Conservation (phyloP, 139 green algal genomes). For the Volvox africanus region DNA sequence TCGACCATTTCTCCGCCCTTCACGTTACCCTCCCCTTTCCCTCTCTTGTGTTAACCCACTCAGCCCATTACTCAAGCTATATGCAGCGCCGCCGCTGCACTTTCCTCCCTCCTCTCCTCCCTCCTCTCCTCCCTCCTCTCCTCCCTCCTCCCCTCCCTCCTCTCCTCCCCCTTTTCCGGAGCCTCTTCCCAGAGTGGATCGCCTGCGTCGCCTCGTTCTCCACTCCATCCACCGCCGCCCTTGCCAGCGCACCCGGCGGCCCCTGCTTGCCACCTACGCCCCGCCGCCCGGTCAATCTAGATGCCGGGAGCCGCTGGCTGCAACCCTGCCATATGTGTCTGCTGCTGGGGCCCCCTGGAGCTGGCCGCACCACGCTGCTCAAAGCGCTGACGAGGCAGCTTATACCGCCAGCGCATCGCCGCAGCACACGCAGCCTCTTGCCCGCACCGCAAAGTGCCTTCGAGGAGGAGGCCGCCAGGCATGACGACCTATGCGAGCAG, state of each 20-base stretch:
- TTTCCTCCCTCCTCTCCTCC: not conserved
- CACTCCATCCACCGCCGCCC: not conserved
- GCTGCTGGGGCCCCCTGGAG: conserved; percentile 78
- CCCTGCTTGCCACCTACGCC: not conserved
- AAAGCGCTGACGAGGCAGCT: conserved; percentile 72
- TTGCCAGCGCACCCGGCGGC: not conserved
- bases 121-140: not conserved
- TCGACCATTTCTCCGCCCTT: not conserved
- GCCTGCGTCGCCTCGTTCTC: not conserved
- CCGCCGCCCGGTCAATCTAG: conserved; percentile 5
- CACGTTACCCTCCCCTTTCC: not conserved
- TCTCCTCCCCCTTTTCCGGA: not conserved
- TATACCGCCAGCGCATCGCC: not conserved
- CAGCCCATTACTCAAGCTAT: not conserved
- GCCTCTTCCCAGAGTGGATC: not conserved
- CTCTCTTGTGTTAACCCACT: not conserved
- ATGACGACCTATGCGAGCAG: not conserved
- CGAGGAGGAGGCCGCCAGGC: not conserved
- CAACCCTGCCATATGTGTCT: conserved; percentile 64
- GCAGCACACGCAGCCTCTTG: not conserved
- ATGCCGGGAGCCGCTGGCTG: conserved; percentile 48
- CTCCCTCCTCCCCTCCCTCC: not conserved
- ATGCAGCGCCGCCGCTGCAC: not conserved
- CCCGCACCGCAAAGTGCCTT: not conserved
- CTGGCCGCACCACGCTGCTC: conserved; percentile 79